Base-by-base conservation (phyloP, 768 basidiomycete genomes). In the Leccinellum luteum region DNA sequence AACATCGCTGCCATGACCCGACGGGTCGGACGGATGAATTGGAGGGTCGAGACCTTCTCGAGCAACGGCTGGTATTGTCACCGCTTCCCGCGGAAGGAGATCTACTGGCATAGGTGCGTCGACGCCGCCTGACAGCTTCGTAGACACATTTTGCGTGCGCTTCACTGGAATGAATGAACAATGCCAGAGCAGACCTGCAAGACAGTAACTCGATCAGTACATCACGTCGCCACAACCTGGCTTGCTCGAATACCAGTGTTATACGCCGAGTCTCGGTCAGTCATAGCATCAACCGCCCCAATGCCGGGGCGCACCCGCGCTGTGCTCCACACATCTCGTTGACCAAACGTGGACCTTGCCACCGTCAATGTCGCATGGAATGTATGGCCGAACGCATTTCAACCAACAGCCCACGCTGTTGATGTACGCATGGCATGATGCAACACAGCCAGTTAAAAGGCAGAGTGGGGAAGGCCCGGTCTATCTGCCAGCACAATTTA, bases 401-500 rank as follows among this genome's bases (percentile, higher is more conserved):
- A 38, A 48, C 19, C 15, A 48, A 44, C 38, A 31, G 34, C 7
- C 51, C 57, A 59, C 27, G 44, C 59, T 9, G 48, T 52, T 54
- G 55, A 60, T 34, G 57, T 54, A 48, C 35, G 43, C 25, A 48
- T 27, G 28, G 51, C 48, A 53, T 32, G 28, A 59, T 51, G 59
- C 35, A 54, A 32, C 53, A 54, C 44, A 34, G 56, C 57, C 41
- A 23, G 15, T n/a, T 1, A 44, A 44, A 52, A 31, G 49, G 54
- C 10, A 52, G 50, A 38, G 51, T 50, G 52, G 23, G 6, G 38
- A 53, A 53, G 45, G 55, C 38, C 50, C 4, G 25, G 50, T 51
- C 51, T 48, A 49, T 50, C 51, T 55, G 28, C n/a, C n/a, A n/a
- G 55, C 66, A 51, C 38, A 51, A 51, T 30, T 43, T 56, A 47